Conservation (phyloP, 176 grass and related monocot species). For the Pontederia crassipes region DNA sequence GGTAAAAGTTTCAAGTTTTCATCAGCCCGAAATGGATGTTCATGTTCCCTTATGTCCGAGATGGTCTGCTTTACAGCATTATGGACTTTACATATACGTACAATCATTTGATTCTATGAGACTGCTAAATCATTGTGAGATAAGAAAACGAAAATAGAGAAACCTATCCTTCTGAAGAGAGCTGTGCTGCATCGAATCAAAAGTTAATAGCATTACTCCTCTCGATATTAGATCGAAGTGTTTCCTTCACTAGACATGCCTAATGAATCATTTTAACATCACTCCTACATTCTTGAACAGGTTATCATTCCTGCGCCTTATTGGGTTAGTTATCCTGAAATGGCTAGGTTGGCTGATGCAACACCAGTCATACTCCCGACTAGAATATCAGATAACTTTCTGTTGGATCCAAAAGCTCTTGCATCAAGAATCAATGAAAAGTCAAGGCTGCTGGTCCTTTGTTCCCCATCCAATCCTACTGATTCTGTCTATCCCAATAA, state of each 20-base stretch:
- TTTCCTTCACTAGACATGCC: neutral
- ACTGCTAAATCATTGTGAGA: too few species aligned
- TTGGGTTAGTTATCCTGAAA: conserved; percentile 87
- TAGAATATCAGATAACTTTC: conserved; percentile 68
- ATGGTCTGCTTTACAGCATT: neutral
- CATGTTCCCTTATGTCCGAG: neutral
- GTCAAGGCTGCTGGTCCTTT: conserved; percentile 66
- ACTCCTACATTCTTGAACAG: conserved; percentile 15
- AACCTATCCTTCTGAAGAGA: too few species aligned
- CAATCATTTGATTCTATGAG: too few species aligned
- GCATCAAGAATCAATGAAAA: conserved; percentile 66
- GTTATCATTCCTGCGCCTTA: conserved; percentile 81
- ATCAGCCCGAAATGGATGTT: neutral
- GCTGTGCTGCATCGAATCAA: too few species aligned
- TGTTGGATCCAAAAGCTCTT: conserved; percentile 54
- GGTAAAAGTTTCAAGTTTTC: conserved; percentile 22
- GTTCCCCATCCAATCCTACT: conserved; percentile 91
- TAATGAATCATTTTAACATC: neutral
- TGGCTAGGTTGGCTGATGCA: conserved; percentile 70
- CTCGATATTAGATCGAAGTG: too few species aligned
- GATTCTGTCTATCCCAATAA: conserved; percentile 74
- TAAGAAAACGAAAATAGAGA: too few species aligned
- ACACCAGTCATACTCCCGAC: conserved; percentile 64
- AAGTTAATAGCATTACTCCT: too few species aligned
- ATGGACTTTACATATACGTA: too few species aligned